Base-by-base conservation (phyloP, 805 yeast species). In the Ogataea trehalophila region DNA sequence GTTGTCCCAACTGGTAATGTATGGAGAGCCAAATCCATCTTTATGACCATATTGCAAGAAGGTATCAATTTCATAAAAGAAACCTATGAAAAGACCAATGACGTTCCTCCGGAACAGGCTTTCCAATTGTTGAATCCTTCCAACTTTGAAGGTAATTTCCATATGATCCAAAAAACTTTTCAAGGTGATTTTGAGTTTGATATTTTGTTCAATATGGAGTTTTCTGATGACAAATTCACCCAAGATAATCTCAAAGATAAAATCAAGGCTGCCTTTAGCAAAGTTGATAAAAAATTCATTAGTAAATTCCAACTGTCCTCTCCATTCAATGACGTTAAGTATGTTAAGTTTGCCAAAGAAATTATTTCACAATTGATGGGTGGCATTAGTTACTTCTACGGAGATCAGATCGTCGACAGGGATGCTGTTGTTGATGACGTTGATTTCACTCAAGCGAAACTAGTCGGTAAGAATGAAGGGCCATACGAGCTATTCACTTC, bases 361-460 rank as follows among this genome's bases (percentile, higher is more conserved):
- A 71, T 89, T 37, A 60, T 92, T 9, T 85, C 97, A 0, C 92
- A 91, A 47, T 71, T 94, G 39, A 62, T 87, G 47, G 99, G 97
- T 18, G 98, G 98, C 14, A 76, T 94, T 44, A 87, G 96, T 2
- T 90, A 89, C 66, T 86, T 86, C 59, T 74, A 87, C 59, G 98
- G 99, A 33, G 85, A 82, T 44, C 87, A 85, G 43, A 60, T 85
- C 43, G 94, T 94, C 22, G 96, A 91, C 62, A 72, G 95, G 55
- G 73, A 74, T 5, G 80, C 88, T 0, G 71, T 73, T 4, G 70
- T 83, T 33, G 88, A 84, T 54, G 90, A 85, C 48, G 87, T 85
- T 11, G 81, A 81, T 6, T 85, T 83, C 61, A 81, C 77, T 14
- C 75, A 75, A 15, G 68, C 75, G 35, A 57, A 70, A 48, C 65